phyloP scores from a whole-genome alignment of 2,329 filamentous ascomycete species.

The Trichophaea hybrida region DNA sequence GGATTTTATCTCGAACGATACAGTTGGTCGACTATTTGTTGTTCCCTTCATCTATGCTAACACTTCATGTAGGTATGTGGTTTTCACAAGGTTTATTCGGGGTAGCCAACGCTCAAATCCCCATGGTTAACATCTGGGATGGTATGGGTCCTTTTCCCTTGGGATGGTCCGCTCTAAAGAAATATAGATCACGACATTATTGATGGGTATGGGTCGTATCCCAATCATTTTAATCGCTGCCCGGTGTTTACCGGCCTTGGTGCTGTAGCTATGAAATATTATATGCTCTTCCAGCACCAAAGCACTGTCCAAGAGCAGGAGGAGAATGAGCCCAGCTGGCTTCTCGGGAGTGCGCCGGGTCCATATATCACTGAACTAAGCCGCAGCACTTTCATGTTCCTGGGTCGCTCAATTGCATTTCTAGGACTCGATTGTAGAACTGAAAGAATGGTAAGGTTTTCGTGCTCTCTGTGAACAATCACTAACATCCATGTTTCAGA shows the following conservation, averaged over 20 bases:
- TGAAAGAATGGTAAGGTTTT: conserved; percentile 52
- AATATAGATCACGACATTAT: conserved; percentile 62
- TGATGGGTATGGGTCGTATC: conserved; percentile 85
- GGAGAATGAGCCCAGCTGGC: conserved; percentile 76
- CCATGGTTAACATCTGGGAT: conserved; percentile 97
- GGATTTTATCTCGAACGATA: conserved; percentile 79
- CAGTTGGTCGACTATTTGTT: conserved; percentile 30
- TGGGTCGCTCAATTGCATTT: conserved; percentile 67
- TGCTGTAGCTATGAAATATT: conserved; percentile 92
- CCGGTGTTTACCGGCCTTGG: conserved; percentile 83
- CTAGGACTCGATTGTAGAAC: conserved; percentile 83
- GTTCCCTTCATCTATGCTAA: conserved; percentile 3
- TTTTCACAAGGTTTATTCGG: conserved; percentile 91
- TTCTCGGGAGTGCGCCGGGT: conserved; percentile 62
- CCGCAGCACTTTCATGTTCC: conserved; percentile 68
- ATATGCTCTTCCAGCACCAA: conserved; percentile 96
- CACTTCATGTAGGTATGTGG: conserved; percentile 45
- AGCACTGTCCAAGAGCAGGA: conserved; percentile 69
- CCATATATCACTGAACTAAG: conserved; percentile 83
- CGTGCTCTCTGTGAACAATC: conserved; percentile 12
- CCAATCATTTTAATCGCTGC: conserved; percentile 78
- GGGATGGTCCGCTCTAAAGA: not conserved
- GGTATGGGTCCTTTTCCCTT: conserved; percentile 30
- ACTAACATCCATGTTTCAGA: conserved; percentile 29
- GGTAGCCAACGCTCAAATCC: conserved; percentile 86